A percentile compares a stretch with the other conserved stretches of the same genome.
Evolutionary conservation across 805 yeast species (phyloP).

Genomic region (Komagataella populi): DNA sequence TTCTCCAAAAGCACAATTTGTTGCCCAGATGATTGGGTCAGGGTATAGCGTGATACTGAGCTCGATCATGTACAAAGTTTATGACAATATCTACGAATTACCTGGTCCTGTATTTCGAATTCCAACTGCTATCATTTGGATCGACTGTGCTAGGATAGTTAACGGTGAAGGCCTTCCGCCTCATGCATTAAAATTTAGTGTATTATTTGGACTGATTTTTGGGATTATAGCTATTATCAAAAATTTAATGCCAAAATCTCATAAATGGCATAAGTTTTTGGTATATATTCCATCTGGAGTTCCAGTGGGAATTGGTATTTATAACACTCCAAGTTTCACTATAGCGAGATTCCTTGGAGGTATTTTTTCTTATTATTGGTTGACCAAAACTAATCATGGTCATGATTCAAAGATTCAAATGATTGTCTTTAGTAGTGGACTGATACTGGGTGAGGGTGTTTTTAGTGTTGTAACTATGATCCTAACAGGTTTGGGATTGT

Average conservation of each 20-base stretch:
- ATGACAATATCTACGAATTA: conserved; percentile 70
- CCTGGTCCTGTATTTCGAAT: conserved; percentile 75
- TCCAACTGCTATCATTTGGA: conserved; percentile 95
- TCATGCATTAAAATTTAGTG: conserved; percentile 45
- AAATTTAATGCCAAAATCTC: conserved; percentile 34
- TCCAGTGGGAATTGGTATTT: conserved; percentile 94
- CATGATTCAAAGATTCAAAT: conserved; percentile 48
- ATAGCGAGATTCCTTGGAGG: conserved; percentile 92
- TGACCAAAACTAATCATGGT: conserved; percentile 16
- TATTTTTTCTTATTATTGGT: conserved; percentile 45
- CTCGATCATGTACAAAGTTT: conserved; percentile 69
- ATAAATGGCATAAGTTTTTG: conserved; percentile 24
- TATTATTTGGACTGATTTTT: conserved; percentile 52
- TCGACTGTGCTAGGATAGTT: conserved; percentile 87
- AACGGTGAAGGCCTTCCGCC: conserved; percentile 88
- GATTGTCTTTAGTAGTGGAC: conserved; percentile 84
- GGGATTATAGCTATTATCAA: conserved; percentile 55
- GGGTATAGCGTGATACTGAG: conserved; percentile 71
- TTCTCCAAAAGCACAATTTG: conserved; percentile 81
- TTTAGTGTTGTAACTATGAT: conserved; percentile 75
- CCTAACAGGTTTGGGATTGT: conserved; percentile 54
- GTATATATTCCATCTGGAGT: conserved; percentile 82
- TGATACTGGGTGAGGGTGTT: conserved; percentile 89
- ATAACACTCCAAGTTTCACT: conserved; percentile 88
- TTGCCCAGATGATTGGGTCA: conserved; percentile 85